Evolutionary conservation across 495 filamentous ascomycete species (phyloP).

Genomic region (Aspergillus conjunctus): DNA sequence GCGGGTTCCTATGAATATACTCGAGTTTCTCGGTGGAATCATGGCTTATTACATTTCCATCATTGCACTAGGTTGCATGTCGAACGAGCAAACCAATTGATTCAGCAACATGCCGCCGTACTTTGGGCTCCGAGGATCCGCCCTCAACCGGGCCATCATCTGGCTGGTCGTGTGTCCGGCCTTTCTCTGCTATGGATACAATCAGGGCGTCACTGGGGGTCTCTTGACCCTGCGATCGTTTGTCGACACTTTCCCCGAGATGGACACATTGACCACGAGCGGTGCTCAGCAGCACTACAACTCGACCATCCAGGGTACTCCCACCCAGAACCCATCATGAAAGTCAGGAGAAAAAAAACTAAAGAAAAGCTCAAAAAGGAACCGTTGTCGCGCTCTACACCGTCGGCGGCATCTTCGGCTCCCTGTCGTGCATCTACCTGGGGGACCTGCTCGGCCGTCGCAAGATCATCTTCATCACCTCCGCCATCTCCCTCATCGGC

Average conservation of each 20-base stretch:
- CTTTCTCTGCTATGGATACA: slow-evolving; percentile 56
- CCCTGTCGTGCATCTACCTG: slow-evolving; percentile 36
- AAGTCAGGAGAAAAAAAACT: neutral
- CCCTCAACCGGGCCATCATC: slow-evolving; percentile 38
- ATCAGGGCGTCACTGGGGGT: slow-evolving; percentile 51
- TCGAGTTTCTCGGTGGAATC: neutral
- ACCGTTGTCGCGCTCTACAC: slow-evolving; percentile 42
- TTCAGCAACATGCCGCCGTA: slow-evolving; percentile 37
- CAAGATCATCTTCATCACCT: slow-evolving; percentile 35
- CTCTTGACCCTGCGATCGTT: slow-evolving; percentile 44
- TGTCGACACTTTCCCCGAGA: slow-evolving; percentile 50
- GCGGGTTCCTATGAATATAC: slow-evolving; percentile 3
- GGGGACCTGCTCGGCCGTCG: slow-evolving; percentile 38
- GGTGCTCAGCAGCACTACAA: slow-evolving; percentile 35
- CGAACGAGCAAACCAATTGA: neutral
- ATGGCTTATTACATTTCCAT: neutral
- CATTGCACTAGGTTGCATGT: neutral
- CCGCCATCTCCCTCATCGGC: slow-evolving; percentile 39
- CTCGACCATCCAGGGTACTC: slow-evolving; percentile 45
- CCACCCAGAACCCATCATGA: no score
- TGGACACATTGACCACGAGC: slow-evolving; percentile 52
- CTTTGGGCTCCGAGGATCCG: slow-evolving; percentile 40
- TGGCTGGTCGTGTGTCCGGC: slow-evolving; percentile 46
- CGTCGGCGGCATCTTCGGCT: slow-evolving; percentile 39
- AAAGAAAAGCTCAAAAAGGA: slow-evolving; percentile 15